phyloP scores from a whole-genome alignment of 208 protist species.

The Kentomonas sorsogonicus region DNA sequence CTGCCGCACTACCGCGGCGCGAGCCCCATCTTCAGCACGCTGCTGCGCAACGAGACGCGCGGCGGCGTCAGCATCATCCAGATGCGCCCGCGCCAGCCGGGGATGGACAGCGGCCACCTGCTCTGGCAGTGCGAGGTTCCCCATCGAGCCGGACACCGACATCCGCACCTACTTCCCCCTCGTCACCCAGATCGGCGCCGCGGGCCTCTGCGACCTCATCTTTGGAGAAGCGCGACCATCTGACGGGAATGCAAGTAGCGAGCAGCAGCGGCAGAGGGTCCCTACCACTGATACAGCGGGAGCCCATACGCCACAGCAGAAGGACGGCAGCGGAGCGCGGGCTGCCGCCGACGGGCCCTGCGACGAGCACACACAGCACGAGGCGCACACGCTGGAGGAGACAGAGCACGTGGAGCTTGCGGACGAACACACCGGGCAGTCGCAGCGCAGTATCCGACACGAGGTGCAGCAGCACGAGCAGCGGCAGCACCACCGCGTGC shows the following conservation, averaged over 20 bases:
- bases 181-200: slow-evolving; percentile 61
- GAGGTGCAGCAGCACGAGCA: no score
- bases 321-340: no score
- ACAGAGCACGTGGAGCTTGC: no score
- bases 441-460: no score
- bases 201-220: slow-evolving; percentile 65
- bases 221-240: slow-evolving; percentile 36
- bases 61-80: slow-evolving; percentile 80
- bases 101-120: slow-evolving; percentile 79
- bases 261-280: background rate
- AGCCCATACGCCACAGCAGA: no score
- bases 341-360: background rate
- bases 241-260: background rate
- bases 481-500: no score
- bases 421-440: no score
- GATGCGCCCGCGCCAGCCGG: slow-evolving; percentile 32
- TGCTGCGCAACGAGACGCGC: slow-evolving; percentile 58
- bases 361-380: background rate
- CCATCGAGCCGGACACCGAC: slow-evolving; percentile 58
- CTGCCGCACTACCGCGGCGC: slow-evolving; percentile 84
- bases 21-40: slow-evolving; percentile 82
- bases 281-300: no score
- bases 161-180: slow-evolving; percentile 81
- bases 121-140: slow-evolving; percentile 67
- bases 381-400: background rate